Evolutionary conservation across 805 yeast genomes (phyloP).

Genomic region (Blastobotrys mokoenaii): DNA sequence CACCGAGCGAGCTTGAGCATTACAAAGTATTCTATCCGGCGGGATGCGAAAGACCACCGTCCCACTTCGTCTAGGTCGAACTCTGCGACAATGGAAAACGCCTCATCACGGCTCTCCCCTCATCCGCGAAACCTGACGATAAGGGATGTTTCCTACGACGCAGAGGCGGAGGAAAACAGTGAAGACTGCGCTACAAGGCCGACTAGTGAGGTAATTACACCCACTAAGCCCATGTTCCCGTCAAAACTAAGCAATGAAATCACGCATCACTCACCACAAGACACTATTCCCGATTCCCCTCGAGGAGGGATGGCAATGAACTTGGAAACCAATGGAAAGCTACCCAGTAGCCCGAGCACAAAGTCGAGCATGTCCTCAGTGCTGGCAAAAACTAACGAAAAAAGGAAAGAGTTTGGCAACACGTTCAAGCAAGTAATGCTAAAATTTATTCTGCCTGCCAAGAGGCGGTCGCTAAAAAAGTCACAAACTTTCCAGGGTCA

Average conservation of each 20-base stretch:
- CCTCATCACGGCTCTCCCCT: background rate
- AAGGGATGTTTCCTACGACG: too few relatives aligned
- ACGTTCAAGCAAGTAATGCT: slow-evolving; percentile 12
- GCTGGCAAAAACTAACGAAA: slow-evolving; percentile 2
- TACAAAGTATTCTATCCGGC: slow-evolving; percentile 9
- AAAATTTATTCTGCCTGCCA: slow-evolving; percentile 8
- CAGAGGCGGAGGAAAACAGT: background rate
- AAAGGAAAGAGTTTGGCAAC: slow-evolving; percentile 5
- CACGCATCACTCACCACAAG: background rate
- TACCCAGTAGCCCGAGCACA: background rate
- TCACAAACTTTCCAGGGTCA: background rate
- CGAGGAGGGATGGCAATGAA: background rate
- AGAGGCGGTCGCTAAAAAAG: background rate
- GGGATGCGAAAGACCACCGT: background rate
- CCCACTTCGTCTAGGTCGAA: background rate
- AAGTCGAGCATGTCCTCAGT: slow-evolving; percentile 1
- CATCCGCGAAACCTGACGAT: too few relatives aligned
- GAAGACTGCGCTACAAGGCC: background rate
- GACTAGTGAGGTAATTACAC: background rate
- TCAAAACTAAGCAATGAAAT: background rate
- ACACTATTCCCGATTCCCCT: background rate
- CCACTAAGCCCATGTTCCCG: slow-evolving; percentile 1
- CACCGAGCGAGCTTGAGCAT: slow-evolving; percentile 11
- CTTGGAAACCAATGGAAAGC: background rate
- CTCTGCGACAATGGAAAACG: too few relatives aligned